Evolutionary conservation across 1,284 basidiomycete species (phyloP).

Genomic region (Ganoderma sp.): DNA sequence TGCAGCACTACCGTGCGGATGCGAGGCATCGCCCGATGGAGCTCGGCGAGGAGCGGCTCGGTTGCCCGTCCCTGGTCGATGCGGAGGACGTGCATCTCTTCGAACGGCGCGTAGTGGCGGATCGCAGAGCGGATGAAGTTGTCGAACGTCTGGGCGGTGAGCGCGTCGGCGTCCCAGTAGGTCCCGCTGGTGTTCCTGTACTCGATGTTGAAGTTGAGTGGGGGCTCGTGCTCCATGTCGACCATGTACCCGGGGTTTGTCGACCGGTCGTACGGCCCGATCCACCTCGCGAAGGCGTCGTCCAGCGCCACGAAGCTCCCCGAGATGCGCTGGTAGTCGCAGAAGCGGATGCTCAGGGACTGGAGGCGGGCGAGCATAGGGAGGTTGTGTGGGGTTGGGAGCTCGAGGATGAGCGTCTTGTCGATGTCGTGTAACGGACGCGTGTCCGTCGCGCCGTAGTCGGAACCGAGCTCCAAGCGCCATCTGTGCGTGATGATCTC

Average conservation of each 20-base stretch:
- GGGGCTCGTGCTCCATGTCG: background rate
- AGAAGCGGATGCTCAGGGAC: slow-evolving; percentile 8
- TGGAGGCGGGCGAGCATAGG: background rate
- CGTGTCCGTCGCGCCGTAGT: background rate
- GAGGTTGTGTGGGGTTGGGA: background rate
- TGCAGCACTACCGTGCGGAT: slow-evolving; percentile 6
- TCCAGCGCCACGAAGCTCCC: slow-evolving; percentile 6
- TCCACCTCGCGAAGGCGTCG: slow-evolving; percentile 2
- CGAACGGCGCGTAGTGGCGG: background rate
- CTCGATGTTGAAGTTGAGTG: background rate
- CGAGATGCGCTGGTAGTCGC: slow-evolving; percentile 5
- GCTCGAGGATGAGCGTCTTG: slow-evolving; percentile 5
- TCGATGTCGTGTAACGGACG: background rate
- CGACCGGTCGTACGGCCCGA: background rate
- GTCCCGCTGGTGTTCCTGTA: background rate
- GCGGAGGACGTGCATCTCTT: slow-evolving; percentile 7
- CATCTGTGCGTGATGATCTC: slow-evolving; percentile 1
- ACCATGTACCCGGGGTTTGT: background rate
- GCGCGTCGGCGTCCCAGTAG: background rate
- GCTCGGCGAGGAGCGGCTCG: background rate
- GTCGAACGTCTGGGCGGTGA: background rate
- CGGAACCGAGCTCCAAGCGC: background rate
- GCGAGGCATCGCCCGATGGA: background rate
- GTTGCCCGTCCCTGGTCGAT: background rate
- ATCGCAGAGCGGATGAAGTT: background rate